Percentiles rank a stretch among this genome's conserved stretches.
These are phyloP conservation scores for Phlebopus sp. DNA, from an alignment of 1,284 basidiomycete genomes.

Conservation along the genomic window DNA sequence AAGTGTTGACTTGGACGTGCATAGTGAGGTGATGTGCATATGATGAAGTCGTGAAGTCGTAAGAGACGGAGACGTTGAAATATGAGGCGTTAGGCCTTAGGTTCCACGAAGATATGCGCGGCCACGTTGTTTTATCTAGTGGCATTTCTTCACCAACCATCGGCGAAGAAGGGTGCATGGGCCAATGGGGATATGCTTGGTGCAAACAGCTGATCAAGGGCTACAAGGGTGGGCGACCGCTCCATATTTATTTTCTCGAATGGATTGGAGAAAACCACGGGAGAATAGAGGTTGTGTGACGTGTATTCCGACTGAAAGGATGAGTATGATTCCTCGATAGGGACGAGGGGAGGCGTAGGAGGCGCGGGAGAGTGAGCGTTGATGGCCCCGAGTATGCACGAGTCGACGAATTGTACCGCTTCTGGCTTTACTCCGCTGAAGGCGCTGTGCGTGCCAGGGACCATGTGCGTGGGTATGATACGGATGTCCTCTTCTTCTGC, in stretches of 20 bases:
- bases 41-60: neutral
- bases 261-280: conserved; percentile 29
- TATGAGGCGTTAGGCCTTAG: neutral
- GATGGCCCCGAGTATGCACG: conserved; percentile 24
- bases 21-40: neutral
- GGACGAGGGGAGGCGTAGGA: conserved; percentile 7
- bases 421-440: conserved; percentile 33
- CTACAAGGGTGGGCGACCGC: conserved; percentile 16
- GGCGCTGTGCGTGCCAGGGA: conserved; percentile 19
- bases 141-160: conserved; percentile 15
- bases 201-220: conserved; percentile 31
- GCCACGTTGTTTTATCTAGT: too few relatives aligned
- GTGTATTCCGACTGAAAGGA: conserved; percentile 3
- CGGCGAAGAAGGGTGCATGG: conserved; percentile 3
- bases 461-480: conserved; percentile 23
- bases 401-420: conserved; percentile 25
- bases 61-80: neutral
- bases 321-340: conserved; percentile 13
- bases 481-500: neutral
- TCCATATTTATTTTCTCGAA: conserved; percentile 21
- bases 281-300: conserved; percentile 20
- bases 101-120: too few relatives aligned
- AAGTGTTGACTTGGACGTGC: neutral
- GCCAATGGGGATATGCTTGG: conserved; percentile 26
- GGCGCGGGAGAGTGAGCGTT: conserved; percentile 1